Evolutionary conservation across 176 grass and related monocot species (phyloP).

Genomic region (Aegilops speltoides): DNA sequence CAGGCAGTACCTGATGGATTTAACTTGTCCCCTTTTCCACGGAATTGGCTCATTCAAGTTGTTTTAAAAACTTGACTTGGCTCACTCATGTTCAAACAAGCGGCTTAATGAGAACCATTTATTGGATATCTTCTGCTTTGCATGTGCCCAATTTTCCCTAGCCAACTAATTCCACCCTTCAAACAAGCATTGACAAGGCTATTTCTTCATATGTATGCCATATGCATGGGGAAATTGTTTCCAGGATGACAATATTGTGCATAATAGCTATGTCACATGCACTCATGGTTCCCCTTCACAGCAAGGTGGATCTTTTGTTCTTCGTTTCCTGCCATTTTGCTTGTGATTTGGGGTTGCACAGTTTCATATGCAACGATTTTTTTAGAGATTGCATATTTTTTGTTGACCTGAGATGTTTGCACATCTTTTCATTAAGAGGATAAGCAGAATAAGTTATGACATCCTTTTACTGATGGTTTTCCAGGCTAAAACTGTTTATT

Average conservation of each 20-base stretch:
- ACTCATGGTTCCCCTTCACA: neutral
- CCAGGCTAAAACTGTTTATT: neutral
- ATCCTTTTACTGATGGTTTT: neutral
- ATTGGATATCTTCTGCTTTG: neutral
- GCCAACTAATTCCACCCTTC: neutral
- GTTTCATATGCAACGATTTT: neutral
- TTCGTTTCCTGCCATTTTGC: neutral
- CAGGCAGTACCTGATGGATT: neutral
- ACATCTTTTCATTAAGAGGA: neutral
- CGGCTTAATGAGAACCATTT: neutral
- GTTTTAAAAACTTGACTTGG: neutral
- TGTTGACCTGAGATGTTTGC: neutral
- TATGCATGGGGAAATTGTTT: neutral
- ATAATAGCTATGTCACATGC: neutral
- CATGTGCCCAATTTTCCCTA: neutral
- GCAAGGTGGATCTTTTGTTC: neutral
- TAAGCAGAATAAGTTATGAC: neutral
- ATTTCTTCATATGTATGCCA: neutral
- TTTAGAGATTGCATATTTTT: neutral
- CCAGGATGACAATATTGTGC: neutral
- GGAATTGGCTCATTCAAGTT: neutral
- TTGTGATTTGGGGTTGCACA: neutral
- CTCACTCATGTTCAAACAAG: neutral
- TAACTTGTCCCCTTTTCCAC: neutral
- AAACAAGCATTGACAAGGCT: neutral